Base-by-base conservation (phyloP, 768 basidiomycete genomes). In the Jaapia argillacea region DNA sequence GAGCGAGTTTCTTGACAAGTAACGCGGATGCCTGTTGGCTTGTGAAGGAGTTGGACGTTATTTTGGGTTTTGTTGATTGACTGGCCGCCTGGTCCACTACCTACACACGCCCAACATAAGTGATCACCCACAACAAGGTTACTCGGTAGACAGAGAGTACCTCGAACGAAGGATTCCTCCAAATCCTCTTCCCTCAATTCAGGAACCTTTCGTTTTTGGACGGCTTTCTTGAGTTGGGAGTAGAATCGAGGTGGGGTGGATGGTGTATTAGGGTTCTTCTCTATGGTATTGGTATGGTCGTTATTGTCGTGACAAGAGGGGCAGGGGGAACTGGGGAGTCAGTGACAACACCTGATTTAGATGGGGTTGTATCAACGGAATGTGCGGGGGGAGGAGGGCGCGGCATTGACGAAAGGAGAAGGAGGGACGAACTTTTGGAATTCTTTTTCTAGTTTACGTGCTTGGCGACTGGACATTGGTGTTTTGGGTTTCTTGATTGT, bases 11-110 rank as follows among this genome's bases (percentile, higher is more conserved):
- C 80, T 60, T 97, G 92, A 56, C 88, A 91, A 3, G 77, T 67
- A 12, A 94, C 85, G 28, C 92, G 79, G 41, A 93, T 70, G 4
- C 90, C 87, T 16, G 87, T 89, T 2, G 92, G 91, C 51, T 79
- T 83, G 58, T 97, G 92, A 31, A 89, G 64, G 23, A 97, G 69
- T 56, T 91, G 89, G 22, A 94, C 91, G 56, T 88, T 85, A 62
- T 92, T 81, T 68, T 83, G 75, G 47, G 88, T 90, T 67, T 96
- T 97, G 70, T 97, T 94, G 58, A 94, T 81, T 22, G 89, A 91
- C 70, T 97, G 92, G n/a, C 92, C 92, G 23, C 92, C 92, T 48
- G 91, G 90, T 14, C 90, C 92, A 56, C 86, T 81, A 36, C 89
- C 89, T 91, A 33, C 28, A 33, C 10, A 16, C 28, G 16, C 10